phyloP scores from a whole-genome alignment of 768 basidiomycete genomes.

The Tricholomella constricta region DNA sequence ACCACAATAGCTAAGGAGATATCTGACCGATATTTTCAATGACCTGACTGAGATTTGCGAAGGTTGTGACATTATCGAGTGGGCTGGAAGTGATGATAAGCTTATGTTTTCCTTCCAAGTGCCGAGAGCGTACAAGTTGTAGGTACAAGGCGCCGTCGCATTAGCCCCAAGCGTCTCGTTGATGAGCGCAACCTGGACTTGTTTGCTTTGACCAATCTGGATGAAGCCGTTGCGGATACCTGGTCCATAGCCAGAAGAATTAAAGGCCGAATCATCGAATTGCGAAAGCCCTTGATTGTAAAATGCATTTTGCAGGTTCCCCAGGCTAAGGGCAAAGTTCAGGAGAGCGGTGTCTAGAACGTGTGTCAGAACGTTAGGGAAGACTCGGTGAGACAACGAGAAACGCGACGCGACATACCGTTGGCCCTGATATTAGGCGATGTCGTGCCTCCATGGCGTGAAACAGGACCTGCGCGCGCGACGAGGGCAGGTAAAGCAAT shows the following conservation, averaged over 20 bases:
- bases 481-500: slow-evolving; percentile 2
- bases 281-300: slow-evolving; percentile 15
- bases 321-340: slow-evolving; percentile 14
- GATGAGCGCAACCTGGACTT: slow-evolving; percentile 19
- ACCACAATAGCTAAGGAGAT: too few species aligned
- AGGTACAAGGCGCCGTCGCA: slow-evolving; percentile 51
- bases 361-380: background rate
- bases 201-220: slow-evolving; percentile 17
- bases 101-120: background rate
- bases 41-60: slow-evolving; percentile 12
- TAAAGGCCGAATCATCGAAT: slow-evolving; percentile 17
- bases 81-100: slow-evolving; percentile 2
- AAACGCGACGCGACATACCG: slow-evolving; percentile 11
- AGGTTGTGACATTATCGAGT: slow-evolving; percentile 12
- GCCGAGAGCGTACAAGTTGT: slow-evolving; percentile 42
- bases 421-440: slow-evolving; percentile 3
- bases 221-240: slow-evolving; percentile 11
- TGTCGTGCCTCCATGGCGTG: background rate
- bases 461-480: background rate
- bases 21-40: slow-evolving; percentile 18
- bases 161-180: slow-evolving; percentile 36
- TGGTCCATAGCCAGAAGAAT: slow-evolving; percentile 9
- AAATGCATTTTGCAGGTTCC: slow-evolving; percentile 19
- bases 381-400: slow-evolving; percentile 2
- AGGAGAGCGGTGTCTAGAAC: slow-evolving; percentile 10